Conservation (phyloP, 352 stramenopile genomes). For the Pythium pectinolyticum region DNA sequence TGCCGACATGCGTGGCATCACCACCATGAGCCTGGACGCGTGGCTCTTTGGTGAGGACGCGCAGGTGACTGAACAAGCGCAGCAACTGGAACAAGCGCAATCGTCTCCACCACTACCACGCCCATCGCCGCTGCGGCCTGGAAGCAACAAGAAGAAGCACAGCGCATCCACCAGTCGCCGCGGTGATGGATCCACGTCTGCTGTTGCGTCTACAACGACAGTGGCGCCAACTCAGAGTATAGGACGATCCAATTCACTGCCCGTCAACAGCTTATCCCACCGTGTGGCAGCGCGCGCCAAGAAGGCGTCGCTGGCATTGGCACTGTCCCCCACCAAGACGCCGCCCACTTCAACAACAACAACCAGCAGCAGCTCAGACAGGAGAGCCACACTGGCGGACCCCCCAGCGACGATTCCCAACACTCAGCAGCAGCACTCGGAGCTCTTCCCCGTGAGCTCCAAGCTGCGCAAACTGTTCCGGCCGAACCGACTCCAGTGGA, state of each 20-base stretch:
- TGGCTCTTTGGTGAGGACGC: slow-evolving; percentile 82
- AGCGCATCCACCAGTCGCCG: neutral
- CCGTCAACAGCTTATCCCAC: slow-evolving; percentile 29
- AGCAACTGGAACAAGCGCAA: neutral
- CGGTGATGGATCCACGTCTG: too few relatives aligned
- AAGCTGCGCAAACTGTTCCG: slow-evolving; percentile 78
- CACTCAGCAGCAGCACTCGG: slow-evolving; percentile 22
- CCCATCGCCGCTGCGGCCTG: slow-evolving; percentile 1
- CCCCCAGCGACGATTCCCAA: neutral
- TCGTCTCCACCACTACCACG: neutral
- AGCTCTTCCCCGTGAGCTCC: slow-evolving; percentile 69
- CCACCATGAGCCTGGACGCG: slow-evolving; percentile 68
- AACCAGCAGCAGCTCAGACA: neutral
- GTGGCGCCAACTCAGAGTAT: neutral
- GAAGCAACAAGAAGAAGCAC: slow-evolving; percentile 17
- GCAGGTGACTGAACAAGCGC: slow-evolving; percentile 11
- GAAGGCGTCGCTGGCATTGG: slow-evolving; percentile 30
- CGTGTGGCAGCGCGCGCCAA: slow-evolving; percentile 27
- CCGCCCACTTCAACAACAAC: too few relatives aligned
- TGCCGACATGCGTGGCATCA: neutral
- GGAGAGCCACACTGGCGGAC: neutral
- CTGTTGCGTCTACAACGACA: neutral
- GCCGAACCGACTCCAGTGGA: slow-evolving; percentile 64
- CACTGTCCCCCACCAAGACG: slow-evolving; percentile 9
- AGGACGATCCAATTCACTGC: slow-evolving; percentile 35